Evolutionary conservation across 2,329 filamentous ascomycete genomes (phyloP), one percentile per base, ranked within the genome.

Genomic region (Stachybotrys chartarum): DNA sequence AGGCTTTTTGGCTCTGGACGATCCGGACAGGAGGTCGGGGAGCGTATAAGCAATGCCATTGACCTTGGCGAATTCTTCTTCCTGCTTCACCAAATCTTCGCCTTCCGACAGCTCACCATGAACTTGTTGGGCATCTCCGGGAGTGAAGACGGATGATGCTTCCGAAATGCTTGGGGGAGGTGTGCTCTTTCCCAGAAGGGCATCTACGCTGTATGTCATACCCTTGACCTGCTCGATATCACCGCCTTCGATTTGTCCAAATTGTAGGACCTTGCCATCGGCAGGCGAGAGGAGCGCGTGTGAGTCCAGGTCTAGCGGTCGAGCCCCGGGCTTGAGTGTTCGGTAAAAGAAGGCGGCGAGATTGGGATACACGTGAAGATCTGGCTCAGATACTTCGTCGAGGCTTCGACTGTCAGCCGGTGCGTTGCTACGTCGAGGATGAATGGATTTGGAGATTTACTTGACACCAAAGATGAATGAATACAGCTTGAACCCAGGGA

Each of bases 151-250:
- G 1, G 64, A 63, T 2, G 61, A 64, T 30, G 60, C 62, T 55
- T 72, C 70, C 56, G 80, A 68, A 63, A 86, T 71, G 72, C 82
- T 83, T 17, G 80, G 71, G 6, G 78, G 68, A 44, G 81, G 81
- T 6, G 78, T 82, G 58, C 78, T 77, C 60, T 82, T 85, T 53
- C 94, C 94, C 2, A 99, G 81, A 1, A 99, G 81, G 7, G 94
- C 92, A 68, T 99, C 94, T 54, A 99, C 82, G 61, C 87, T 96
- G 73, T 99, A 99, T 1, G 94, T 99, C 80, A 99, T 94, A 57
- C 94, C 94, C 74, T 99, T 99, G 60, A 99, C 93, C 74, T 99
- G 94, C 71, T 99, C 94, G 48, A 99, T 95, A 66, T 97, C 91
- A 51, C 93, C 92, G 64, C 92, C 85, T 65, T 95, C 88, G 56